Conservation (phyloP, 2,329 filamentous ascomycete genomes). For the Aspergillus brunneoviolaceus region DNA sequence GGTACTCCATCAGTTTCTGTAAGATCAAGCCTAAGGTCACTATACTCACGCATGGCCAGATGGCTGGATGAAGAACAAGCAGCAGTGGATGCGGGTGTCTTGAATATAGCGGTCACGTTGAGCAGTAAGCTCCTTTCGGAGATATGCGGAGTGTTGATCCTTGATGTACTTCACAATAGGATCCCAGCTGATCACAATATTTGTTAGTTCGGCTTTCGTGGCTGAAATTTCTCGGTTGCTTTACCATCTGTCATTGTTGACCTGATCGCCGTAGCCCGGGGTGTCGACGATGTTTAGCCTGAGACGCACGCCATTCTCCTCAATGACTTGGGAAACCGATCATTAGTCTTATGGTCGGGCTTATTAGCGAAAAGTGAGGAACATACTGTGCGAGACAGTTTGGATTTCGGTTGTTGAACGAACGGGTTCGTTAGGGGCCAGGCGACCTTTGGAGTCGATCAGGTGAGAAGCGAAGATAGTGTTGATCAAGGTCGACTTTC, state of each 20-base stretch:
- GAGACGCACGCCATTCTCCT: conserved; percentile 98
- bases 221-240: conserved; percentile 6
- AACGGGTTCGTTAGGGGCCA: conserved; percentile 87
- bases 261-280: conserved; percentile 94
- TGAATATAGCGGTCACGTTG: conserved; percentile 99
- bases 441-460: conserved; percentile 96
- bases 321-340: conserved; percentile 63
- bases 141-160: conserved; percentile 98
- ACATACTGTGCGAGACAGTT: conserved; percentile 80
- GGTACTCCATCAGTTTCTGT: conserved; percentile 11
- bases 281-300: conserved; percentile 99
- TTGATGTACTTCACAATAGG: conserved; percentile 99
- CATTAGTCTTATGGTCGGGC: conserved; percentile 19
- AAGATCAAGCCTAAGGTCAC: neutral
- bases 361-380: neutral
- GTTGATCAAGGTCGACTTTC: conserved; percentile 99
- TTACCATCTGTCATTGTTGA: conserved; percentile 97
- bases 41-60: conserved; percentile 76
- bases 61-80: conserved; percentile 98
- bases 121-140: conserved; percentile 98
- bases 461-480: conserved; percentile 99
- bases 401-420: conserved; percentile 98
- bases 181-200: conserved; percentile 68
- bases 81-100: conserved; percentile 99
- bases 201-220: conserved; percentile 1